Percentiles rank a stretch among this genome's conserved stretches.
These are phyloP conservation scores for Myriangium duriaei DNA, from an alignment of 2,329 filamentous ascomycete species.

Conservation along the genomic window DNA sequence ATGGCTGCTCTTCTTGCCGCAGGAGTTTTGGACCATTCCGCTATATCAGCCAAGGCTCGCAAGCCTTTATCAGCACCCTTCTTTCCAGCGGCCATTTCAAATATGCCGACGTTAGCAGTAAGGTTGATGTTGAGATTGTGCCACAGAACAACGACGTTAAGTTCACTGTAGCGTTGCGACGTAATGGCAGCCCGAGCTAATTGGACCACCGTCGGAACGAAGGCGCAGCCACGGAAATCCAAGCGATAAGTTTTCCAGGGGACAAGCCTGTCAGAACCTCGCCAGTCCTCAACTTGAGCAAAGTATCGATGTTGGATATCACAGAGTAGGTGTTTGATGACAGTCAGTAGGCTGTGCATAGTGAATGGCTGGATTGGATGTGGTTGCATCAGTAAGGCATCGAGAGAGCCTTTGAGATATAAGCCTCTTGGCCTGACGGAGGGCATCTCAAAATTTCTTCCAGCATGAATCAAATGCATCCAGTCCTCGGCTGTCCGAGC, in stretches of 20 bases:
- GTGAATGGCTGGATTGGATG: conserved; percentile 11
- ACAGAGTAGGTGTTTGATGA: conserved; percentile 12
- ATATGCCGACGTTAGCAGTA: conserved; percentile 39
- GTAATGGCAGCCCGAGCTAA: conserved; percentile 30
- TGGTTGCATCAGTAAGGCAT: conserved; percentile 11
- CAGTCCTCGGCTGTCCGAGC: conserved; percentile 10
- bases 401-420: conserved; percentile 11
- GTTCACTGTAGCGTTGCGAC: conserved; percentile 30
- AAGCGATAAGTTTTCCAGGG: conserved; percentile 32
- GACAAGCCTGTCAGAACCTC: conserved; percentile 11
- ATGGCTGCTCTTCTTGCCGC: conserved; percentile 38
- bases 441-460: conserved; percentile 11
- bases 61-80: conserved; percentile 34
- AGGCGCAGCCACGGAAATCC: conserved; percentile 33
- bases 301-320: conserved; percentile 14
- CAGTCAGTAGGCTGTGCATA: conserved; percentile 11
- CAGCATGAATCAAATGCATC: conserved; percentile 10
- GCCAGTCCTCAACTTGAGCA: conserved; percentile 12
- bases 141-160: conserved; percentile 41
- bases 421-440: conserved; percentile 11
- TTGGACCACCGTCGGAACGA: conserved; percentile 26
- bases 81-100: conserved; percentile 40
- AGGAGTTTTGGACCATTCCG: conserved; percentile 38
- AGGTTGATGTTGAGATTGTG: conserved; percentile 42
- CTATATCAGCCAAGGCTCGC: conserved; percentile 38